Base-by-base conservation (phyloP, 1,139 yeast species). In the Yamadazyma songkhlaensis region DNA sequence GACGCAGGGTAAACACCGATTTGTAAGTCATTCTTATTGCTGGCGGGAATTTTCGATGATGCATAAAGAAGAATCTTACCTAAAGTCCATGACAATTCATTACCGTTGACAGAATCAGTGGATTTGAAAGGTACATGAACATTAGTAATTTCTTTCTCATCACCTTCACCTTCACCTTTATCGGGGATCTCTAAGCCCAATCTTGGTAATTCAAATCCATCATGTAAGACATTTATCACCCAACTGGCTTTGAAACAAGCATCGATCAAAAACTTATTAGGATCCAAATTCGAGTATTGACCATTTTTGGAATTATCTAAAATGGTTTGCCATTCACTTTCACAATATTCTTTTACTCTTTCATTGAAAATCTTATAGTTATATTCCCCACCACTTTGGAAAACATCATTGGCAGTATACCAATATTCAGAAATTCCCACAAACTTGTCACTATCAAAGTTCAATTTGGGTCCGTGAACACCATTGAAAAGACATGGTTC, bases 181-280 rank as follows among this genome's bases (percentile, higher is more conserved):
- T 56, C 55, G 2, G 34, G 27, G 0, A 70, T 53, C 29, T 79
- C 84, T 29, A 79, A 44, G 7, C 77, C 85, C 9, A 78, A 60
- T 42, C 88, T 57, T 2, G 95, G 94, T 28, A 85, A 62, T 30
- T 76, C 83, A 54, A 84, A 84, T 1, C 95, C 95, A 49, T 85
- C 94, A 50, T 85, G 94, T 30, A 85, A 61, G 11, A 85, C 67
- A 54, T 81, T 84, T 27, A 84, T 67, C 2, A 85, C 85, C 95
- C 95, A 85, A 48, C 81, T 78, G 7, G 92, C 90, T 50, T 85
- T 85, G 60, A 85, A 85, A 56, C 95, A 85, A 2, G 90, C 83
- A 51, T 80, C 84, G 40, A 63, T 67, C 39, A 84, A 62, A 37
- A 69, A 65, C 27, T 59, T 62, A 11, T 73, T 62, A 1, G 77